Evolutionary conservation across 306 rosid species (phyloP).

Genomic region (Cicer pinnatifidum): DNA sequence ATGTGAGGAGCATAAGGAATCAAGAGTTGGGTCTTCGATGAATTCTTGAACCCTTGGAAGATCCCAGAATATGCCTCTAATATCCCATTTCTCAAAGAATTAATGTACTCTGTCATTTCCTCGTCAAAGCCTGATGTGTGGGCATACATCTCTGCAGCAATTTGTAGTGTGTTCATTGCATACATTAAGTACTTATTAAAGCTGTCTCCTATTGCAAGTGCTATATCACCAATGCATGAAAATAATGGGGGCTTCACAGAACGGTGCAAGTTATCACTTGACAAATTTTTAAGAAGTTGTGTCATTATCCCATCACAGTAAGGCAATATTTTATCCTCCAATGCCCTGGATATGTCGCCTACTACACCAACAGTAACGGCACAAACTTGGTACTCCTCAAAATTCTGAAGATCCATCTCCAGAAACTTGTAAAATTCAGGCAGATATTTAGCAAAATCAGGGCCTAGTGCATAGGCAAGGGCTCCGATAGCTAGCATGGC

Average conservation of each 20-base stretch:
- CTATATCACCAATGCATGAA: constrained; percentile 91
- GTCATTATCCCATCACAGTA: constrained; percentile 94
- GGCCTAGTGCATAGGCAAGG: constrained; percentile 79
- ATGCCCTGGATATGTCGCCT: constrained; percentile 89
- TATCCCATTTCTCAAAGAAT: constrained; percentile 88
- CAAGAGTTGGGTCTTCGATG: constrained; percentile 81
- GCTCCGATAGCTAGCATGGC: constrained; percentile 98
- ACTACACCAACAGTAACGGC: constrained; percentile 93
- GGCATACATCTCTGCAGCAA: constrained; percentile 80
- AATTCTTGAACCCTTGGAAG: constrained; percentile 87
- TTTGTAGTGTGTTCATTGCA: constrained; percentile 90
- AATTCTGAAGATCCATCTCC: constrained; percentile 88
- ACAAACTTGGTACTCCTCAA: constrained; percentile 93
- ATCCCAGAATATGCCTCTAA: constrained; percentile 95
- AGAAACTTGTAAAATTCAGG: constrained; percentile 79
- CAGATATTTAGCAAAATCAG: constrained; percentile 80
- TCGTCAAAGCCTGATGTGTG: constrained; percentile 75
- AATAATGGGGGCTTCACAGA: constrained; percentile 89
- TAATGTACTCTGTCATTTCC: constrained; percentile 80
- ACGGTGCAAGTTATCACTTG: constrained; percentile 87
- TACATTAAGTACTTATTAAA: constrained; percentile 83
- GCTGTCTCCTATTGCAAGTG: constrained; percentile 86
- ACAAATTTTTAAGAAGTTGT: constrained; percentile 81
- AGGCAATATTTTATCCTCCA: constrained; percentile 86
- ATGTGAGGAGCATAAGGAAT: constrained; percentile 83